These are phyloP conservation scores for Penicillium sp. DNA, from an alignment of 2,329 filamentous ascomycete species.

Conservation along the genomic window DNA sequence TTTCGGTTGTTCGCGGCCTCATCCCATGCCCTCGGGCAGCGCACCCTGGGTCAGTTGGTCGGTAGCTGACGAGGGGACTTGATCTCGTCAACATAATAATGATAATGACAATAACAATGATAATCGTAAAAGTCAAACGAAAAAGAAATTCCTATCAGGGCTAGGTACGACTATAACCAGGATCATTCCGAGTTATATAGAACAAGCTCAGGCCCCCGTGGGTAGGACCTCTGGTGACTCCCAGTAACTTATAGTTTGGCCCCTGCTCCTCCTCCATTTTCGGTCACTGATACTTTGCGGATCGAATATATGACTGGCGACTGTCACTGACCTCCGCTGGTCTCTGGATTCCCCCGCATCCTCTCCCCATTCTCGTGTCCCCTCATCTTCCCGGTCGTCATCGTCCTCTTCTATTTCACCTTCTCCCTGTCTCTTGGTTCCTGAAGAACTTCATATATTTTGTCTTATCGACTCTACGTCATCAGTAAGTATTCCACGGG, in stretches of 20 bases:
- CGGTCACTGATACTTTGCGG: not conserved
- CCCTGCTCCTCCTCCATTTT: not conserved
- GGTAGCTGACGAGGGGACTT: constrained; percentile 3
- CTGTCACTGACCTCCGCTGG: not conserved
- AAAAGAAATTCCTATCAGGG: not conserved
- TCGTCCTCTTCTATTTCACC: constrained; percentile 3
- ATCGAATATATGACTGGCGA: not conserved
- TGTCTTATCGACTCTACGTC: constrained; percentile 20
- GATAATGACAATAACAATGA: too few species aligned
- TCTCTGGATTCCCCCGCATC: not conserved
- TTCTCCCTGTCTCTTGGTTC: not conserved
- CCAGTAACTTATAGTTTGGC: not conserved
- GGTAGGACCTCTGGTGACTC: not conserved
- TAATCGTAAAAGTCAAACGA: too few species aligned
- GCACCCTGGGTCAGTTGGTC: not conserved
- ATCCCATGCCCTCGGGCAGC: not conserved
- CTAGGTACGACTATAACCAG: not conserved
- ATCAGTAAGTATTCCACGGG: constrained; percentile 23
- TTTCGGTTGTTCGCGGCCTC: constrained; percentile 13
- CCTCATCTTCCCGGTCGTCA: constrained; percentile 21
- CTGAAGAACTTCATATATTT: not conserved
- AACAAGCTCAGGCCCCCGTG: constrained; percentile 1
- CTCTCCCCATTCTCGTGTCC: not conserved
- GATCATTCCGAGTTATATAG: constrained; percentile 1
- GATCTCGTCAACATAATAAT: not conserved